Conservation (phyloP, 352 stramenopile genomes). For the Pythium sp. region DNA sequence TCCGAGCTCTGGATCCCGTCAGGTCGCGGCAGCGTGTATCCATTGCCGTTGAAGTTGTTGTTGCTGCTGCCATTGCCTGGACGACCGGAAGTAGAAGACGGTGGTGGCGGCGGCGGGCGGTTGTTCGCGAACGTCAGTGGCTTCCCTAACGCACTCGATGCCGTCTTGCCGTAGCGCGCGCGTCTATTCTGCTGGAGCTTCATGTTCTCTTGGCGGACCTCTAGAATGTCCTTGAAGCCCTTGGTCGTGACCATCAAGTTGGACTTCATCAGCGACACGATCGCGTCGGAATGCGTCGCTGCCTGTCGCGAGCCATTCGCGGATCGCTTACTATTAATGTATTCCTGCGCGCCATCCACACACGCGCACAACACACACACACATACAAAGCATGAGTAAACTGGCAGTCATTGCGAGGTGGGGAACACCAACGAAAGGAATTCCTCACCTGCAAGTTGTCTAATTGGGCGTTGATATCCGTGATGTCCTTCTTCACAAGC, state of each 20-base stretch:
- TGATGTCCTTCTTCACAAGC: constrained; percentile 88
- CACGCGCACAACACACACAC: not conserved
- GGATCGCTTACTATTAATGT: constrained; percentile 67
- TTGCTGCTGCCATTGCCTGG: constrained; percentile 34
- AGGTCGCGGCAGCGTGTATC: constrained; percentile 52
- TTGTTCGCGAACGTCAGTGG: constrained; percentile 49
- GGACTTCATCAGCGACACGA: constrained; percentile 85
- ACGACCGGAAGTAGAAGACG: constrained; percentile 11
- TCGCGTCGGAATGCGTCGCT: constrained; percentile 76
- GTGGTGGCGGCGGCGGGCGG: constrained; percentile 29
- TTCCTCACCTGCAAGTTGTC: constrained; percentile 69
- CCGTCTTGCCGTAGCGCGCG: constrained; percentile 72
- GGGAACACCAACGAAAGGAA: not conserved
- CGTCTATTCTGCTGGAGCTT: constrained; percentile 81
- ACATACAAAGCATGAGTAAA: not conserved
- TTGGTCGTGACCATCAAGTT: constrained; percentile 75
- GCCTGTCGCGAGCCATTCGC: constrained; percentile 59
- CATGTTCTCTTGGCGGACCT: constrained; percentile 86
- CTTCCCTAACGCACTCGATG: constrained; percentile 68
- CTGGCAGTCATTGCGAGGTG: not conserved
- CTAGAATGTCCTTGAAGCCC: constrained; percentile 84
- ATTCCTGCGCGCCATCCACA: constrained; percentile 33
- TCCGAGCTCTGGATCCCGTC: constrained; percentile 42
- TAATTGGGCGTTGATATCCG: constrained; percentile 81
- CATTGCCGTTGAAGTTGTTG: constrained; percentile 18